Conservation (phyloP, 1,284 basidiomycete genomes). For the Ceratobasidium sp. region DNA sequence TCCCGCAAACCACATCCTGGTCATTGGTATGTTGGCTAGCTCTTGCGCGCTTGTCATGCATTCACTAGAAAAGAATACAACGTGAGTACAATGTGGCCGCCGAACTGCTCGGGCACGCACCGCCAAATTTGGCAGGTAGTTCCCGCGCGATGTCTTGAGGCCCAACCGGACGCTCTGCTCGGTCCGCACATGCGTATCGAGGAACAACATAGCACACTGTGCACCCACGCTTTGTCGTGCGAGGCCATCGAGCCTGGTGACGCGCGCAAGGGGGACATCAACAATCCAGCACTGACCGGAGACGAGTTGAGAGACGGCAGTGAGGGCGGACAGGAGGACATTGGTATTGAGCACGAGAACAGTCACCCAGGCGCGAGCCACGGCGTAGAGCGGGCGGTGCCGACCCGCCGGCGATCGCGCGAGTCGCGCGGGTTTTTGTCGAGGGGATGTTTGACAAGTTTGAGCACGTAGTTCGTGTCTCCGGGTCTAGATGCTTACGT, state of each 20-base stretch:
- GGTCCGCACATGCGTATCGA: constrained; percentile 16
- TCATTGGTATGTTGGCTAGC: too few relatives aligned
- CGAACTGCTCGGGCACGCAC: constrained; percentile 89
- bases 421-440: constrained; percentile 60
- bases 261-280: constrained; percentile 90
- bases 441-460: constrained; percentile 24
- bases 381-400: constrained; percentile 58
- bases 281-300: constrained; percentile 89
- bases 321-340: constrained; percentile 84
- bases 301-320: constrained; percentile 79
- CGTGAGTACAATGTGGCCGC: constrained; percentile 62
- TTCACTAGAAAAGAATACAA: constrained; percentile 66
- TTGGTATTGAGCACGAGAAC: constrained; percentile 95
- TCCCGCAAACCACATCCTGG: too few relatives aligned
- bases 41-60: constrained; percentile 87
- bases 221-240: constrained; percentile 66
- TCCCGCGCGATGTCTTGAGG: constrained; percentile 95
- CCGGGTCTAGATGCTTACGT: constrained; percentile 65
- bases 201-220: constrained; percentile 29
- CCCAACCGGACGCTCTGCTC: constrained; percentile 31
- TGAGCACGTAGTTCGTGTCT: constrained; percentile 70
- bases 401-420: constrained; percentile 57
- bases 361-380: constrained; percentile 86
- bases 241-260: constrained; percentile 96
- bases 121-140: constrained; percentile 87